Base-by-base conservation (phyloP, 305 asterid species). In the Nicotiana rustica region DNA sequence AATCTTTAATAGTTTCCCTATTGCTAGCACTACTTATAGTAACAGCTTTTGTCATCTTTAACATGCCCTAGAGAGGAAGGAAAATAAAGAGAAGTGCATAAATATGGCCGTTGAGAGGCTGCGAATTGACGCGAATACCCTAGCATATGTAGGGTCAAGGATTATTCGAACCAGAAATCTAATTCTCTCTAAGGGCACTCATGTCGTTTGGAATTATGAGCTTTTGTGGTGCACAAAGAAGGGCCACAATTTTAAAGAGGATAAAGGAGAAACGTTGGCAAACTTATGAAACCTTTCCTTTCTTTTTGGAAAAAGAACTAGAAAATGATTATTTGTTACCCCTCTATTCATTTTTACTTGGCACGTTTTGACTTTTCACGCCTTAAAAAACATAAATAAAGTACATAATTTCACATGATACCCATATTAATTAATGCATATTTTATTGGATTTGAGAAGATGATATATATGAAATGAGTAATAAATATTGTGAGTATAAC, bases 41-140 rank as follows among this genome's bases (percentile, higher is more conserved):
- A 69, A 67, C 4, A 5, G 1, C 7, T 52, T 75, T 75, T 36
- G 15, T 75, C 17, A 75, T 75, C 47, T 25, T 8, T 68, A 80
- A 70, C 10, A 29, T 66, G n/a, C 77, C 83, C 83, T 66, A 64
- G 29, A 80, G 65, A 65, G 13, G 49, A 66, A 68, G 83, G 77
- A 21, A 47, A 9, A 64, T 9, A 25, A 47, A 67, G 65, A 33
- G 6, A 64, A 13, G 59, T 57, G 19, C 35, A 10, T 78, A 78
- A 77, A 36, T 79, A n/a, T 25, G 62, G 62, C 61, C 7, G 71
- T 19, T 61, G 82, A 14, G 25, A 6, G 8, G 17, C 15, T 52
- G 5, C 0, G n/a, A 79, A 29, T 6, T 79, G 82, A 79, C 82
- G 44, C n/a, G 62, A 79, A 13, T 38, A 41, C 29, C 75, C 82